Evolutionary conservation across 495 filamentous ascomycete species (phyloP), one percentile per base, ranked within the genome.

Genomic region (Aspergillus biplanus): DNA sequence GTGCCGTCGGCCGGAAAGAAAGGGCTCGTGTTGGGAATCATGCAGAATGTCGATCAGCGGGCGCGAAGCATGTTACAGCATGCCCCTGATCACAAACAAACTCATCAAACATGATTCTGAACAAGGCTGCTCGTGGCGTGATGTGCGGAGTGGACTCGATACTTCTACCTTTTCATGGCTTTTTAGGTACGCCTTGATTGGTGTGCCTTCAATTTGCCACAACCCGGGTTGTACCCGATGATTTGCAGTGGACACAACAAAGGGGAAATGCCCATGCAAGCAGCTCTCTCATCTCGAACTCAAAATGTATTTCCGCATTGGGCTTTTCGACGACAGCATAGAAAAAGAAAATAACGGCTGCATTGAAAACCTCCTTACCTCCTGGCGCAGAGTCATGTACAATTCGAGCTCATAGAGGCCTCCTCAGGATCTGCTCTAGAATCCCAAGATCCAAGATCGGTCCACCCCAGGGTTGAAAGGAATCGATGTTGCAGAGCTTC

Each of bases 1-100:
- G 16, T 27, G 16, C 16, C 2, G 6, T 27, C 21, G 8, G 6
- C 5, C 39, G 39, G 39, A 50, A 18, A 4, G 16, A 21, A 9
- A 11, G 47, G 21, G 11, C 16, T 50, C 16, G 16, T 50, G 47
- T 50, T 50, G 47, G 11, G 21, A 18, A 6, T 11, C 16, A 50
- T 50, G 47, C 47, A 50, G 11, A 31, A 27, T 50, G 47, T 50
- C 47, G 47, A 50, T 50, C 47, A 50, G 47, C 27, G 47, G 47
- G 21, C 16, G 21, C 47, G 16, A 11, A 18, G 21, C 47, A 50
- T 18, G 47, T 18, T 50, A 12, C 47, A 18, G 27, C 15, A 27
- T 18, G n/a, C 47, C 21, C 16, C 47, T 27, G 27, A n/a, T n/a
- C 39, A 44, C 12, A 6, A 1, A 9, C 39, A 44, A 44, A 44